These are phyloP conservation scores for Malbranchea cinnamomea DNA, from an alignment of 2,329 filamentous ascomycete genomes.

Conservation along the genomic window DNA sequence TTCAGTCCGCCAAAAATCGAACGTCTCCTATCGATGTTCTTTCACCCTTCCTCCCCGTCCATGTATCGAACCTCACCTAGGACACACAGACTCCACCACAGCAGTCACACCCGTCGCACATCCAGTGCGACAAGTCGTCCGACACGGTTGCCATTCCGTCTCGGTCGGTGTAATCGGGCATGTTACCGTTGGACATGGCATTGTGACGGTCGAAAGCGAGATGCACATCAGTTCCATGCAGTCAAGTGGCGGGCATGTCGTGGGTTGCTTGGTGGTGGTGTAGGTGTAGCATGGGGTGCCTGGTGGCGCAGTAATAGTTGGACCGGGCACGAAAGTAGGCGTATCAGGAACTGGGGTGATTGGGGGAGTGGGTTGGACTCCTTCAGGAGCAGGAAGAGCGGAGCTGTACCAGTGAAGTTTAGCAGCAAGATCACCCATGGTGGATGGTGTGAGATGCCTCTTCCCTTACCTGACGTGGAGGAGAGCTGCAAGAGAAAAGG, in stretches of 20 bases:
- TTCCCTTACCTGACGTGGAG: no score
- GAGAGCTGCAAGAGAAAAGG: no score
- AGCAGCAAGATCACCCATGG: no score
- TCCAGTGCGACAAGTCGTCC: slow-evolving; percentile 7
- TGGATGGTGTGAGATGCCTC: no score
- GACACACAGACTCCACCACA: slow-evolving; percentile 1
- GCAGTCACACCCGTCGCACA: slow-evolving; percentile 5
- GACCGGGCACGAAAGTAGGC: no score
- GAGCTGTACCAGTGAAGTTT: no score
- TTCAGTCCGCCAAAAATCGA: no score
- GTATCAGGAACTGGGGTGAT: no score
- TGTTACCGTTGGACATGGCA: slow-evolving; percentile 7
- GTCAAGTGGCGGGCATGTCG: slow-evolving; percentile 2
- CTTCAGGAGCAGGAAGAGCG: slow-evolving; percentile 1
- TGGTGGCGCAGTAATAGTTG: no score
- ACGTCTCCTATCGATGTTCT: no score
- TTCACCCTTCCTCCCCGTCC: not conserved
- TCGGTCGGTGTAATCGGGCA: slow-evolving; percentile 7
- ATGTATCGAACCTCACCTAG: not conserved
- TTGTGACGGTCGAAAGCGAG: slow-evolving; percentile 5
- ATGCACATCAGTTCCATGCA: slow-evolving; percentile 9
- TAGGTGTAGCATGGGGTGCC: slow-evolving; percentile 11
- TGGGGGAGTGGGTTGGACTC: slow-evolving; percentile 2
- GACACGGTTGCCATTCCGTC: slow-evolving; percentile 6
- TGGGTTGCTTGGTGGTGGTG: slow-evolving; percentile 7